Percentiles rank a stretch among this genome's conserved stretches.
Conservation (phyloP, 164 flowering plant species). For the Litsea cubeba region DNA sequence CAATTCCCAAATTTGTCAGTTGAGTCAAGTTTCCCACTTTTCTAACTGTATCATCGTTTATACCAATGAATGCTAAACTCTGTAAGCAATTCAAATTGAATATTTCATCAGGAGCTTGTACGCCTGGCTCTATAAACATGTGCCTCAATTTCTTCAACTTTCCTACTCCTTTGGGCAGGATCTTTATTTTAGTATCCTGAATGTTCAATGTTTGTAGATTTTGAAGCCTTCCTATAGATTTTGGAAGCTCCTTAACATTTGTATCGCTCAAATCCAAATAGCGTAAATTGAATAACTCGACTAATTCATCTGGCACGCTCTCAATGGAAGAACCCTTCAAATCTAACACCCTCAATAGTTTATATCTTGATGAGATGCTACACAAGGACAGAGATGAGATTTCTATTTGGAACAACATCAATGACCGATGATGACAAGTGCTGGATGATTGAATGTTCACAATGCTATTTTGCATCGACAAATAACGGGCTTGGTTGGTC, state of each 20-base stretch:
- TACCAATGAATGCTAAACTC: neutral
- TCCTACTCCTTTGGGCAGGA: neutral
- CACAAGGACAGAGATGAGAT: neutral
- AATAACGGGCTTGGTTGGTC: neutral
- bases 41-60: neutral
- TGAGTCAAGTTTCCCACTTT: neutral
- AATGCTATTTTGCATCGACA: constrained; percentile 2
- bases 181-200: neutral
- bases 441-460: neutral
- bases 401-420: neutral
- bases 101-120: neutral
- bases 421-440: neutral
- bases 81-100: neutral
- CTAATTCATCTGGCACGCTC: neutral
- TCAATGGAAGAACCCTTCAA: neutral
- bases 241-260: neutral
- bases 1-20: neutral
- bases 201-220: constrained; percentile 1
- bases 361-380: neutral
- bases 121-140: neutral
- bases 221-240: constrained; percentile 1
- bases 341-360: neutral
- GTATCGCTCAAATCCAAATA: neutral
- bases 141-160: neutral
- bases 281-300: neutral